phyloP scores from a whole-genome alignment of 192 early-diverging fungal genomes.

The Linnemannia schmuckeri region DNA sequence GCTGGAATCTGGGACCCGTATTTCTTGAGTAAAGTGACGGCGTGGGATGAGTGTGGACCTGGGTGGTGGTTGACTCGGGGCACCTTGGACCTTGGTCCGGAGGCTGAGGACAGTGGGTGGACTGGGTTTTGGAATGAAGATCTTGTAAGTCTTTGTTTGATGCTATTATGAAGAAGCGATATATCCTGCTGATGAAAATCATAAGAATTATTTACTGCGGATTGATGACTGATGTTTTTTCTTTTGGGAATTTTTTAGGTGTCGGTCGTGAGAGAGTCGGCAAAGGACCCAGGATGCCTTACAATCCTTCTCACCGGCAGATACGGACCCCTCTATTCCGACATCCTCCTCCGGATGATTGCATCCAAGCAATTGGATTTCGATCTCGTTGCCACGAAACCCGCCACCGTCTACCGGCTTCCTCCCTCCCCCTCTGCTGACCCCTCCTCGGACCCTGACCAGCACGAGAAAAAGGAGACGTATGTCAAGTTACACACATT shows the following conservation, averaged over 20 bases:
- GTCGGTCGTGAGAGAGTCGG: conserved; percentile 58
- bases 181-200: neutral
- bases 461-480: neutral
- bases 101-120: conserved; percentile 32
- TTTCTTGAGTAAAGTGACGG: conserved; percentile 63
- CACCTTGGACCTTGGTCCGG: conserved; percentile 56
- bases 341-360: conserved; percentile 57
- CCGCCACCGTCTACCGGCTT: conserved; percentile 2
- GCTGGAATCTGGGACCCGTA: conserved; percentile 67
- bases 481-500: conserved; percentile 63
- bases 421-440: neutral
- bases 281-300: conserved; percentile 32
- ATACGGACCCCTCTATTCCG: conserved; percentile 44
- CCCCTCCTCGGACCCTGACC: too few species aligned
- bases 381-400: conserved; percentile 52
- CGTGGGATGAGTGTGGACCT: conserved; percentile 50
- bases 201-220: neutral
- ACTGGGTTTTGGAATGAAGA: conserved; percentile 55
- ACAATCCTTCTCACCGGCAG: conserved; percentile 44
- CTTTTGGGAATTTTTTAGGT: conserved; percentile 15
- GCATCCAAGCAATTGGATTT: conserved; percentile 57
- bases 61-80: conserved; percentile 73
- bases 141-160: conserved; percentile 18
- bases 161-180: neutral
- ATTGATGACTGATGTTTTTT: neutral